Evolutionary conservation across 2,329 filamentous ascomycete species (phyloP).

Genomic region (Sarocladium oryzae): DNA sequence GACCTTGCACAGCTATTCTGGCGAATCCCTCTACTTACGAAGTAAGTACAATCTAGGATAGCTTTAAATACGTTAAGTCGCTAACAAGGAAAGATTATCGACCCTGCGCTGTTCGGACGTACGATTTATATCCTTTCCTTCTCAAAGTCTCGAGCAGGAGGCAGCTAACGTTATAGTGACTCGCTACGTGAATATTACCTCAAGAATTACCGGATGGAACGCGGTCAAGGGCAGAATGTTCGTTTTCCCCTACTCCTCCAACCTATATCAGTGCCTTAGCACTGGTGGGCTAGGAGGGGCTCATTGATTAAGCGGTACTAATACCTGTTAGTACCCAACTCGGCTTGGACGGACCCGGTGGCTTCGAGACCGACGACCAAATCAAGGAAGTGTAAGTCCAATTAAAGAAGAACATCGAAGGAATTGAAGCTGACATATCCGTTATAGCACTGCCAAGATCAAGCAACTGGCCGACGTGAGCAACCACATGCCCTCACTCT

Average conservation of each 20-base stretch:
- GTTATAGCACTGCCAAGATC: constrained; percentile 6
- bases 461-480: constrained; percentile 3
- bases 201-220: constrained; percentile 9
- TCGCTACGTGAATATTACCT: constrained; percentile 7
- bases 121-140: not conserved
- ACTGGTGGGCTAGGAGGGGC: not conserved
- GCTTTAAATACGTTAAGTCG: not conserved
- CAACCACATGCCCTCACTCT: constrained; percentile 3
- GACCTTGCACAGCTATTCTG: constrained; percentile 7
- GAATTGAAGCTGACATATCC: not conserved
- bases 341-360: constrained; percentile 5
- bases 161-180: constrained; percentile 3
- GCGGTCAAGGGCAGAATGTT: constrained; percentile 9
- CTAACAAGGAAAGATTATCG: constrained; percentile 5
- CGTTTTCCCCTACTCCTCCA: constrained; percentile 3
- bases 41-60: not conserved
- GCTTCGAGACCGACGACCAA: constrained; percentile 7
- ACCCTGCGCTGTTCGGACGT: constrained; percentile 2
- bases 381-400: constrained; percentile 7
- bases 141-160: not conserved
- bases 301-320: constrained; percentile 5
- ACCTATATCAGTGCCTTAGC: constrained; percentile 1
- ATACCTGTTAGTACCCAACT: constrained; percentile 6
- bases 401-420: not conserved
- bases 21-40: constrained; percentile 9